Evolutionary conservation across 129 eudicot genomes (phyloP).

Genomic region (Mikania micrantha): DNA sequence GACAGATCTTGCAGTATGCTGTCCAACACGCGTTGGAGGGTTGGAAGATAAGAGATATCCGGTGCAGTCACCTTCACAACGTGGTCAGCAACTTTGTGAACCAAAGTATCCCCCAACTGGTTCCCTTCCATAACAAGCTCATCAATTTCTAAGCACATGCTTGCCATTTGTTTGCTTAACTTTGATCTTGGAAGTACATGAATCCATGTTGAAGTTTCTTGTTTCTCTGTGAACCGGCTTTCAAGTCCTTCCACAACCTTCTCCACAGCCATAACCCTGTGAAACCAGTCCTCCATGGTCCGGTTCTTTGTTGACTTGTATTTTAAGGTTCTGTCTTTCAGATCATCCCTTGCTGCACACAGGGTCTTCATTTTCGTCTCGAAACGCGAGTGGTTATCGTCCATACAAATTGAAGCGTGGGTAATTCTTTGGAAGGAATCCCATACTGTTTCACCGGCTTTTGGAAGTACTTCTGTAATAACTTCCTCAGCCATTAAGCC

Average conservation of each 20-base stretch:
- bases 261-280: too few relatives aligned
- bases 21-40: conserved; percentile 13
- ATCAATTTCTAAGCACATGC: background rate
- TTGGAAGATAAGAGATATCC: conserved; percentile 22
- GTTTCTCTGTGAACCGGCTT: background rate
- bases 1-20: conserved; percentile 7
- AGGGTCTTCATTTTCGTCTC: conserved; percentile 19
- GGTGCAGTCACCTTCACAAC: conserved; percentile 17
- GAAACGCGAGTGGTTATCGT: conserved; percentile 7
- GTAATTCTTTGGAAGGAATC: conserved; percentile 12
- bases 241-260: too few relatives aligned
- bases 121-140: conserved; percentile 9
- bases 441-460: conserved; percentile 19
- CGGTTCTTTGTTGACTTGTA: too few relatives aligned
- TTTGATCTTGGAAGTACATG: conserved; percentile 5
- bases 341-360: too few relatives aligned
- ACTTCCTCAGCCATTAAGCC: too few relatives aligned
- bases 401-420: conserved; percentile 17
- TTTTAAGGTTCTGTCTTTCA: too few relatives aligned
- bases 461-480: too few relatives aligned
- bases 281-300: too few relatives aligned
- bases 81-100: conserved; percentile 18
- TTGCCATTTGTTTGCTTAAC: conserved; percentile 20
- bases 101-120: conserved; percentile 14
- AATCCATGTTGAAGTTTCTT: conserved; percentile 15